Evolutionary conservation across 108 stramenopile genomes (phyloP), one percentile per base, ranked within the genome.

Genomic region (Schizochytrium sp.): DNA sequence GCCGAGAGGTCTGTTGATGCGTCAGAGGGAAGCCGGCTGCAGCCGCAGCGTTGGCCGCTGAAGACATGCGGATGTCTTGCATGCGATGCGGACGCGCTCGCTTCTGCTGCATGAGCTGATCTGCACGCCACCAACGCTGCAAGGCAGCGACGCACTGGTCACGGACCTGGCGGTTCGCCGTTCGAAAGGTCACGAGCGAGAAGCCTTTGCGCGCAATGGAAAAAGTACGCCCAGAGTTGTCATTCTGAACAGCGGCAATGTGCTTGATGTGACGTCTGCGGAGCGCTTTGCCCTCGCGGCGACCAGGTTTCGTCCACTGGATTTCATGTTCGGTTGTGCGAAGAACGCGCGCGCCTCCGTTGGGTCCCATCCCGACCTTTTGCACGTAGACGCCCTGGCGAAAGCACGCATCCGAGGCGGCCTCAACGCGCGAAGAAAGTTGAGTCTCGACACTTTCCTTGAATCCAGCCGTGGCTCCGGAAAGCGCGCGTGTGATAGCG

Each of bases 291-390:
- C n/a, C 51, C 6, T 83, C 76, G 45, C 76, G 45, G n/a, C 51
- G 45, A 23, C 76, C 76, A 34, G 76, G 76, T 34, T 23, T 10
- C n/a, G 16, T 53, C 76, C 76, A 83, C 18, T 83, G n/a, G 76
- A 83, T 12, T 45, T 53, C 48, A 34, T 83, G n/a, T 23, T 83
- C 48, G n/a, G 45, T 47, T 6, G 76, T 83, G n/a, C 76, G 76
- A 6, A 83, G 48, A 12, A 83, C 16, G 48, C 76, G 76, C n/a
- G 51, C 1, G 10, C 76, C 76, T 12, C 48, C 76, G 28, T 53
- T 53, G 23, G 76, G 51, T 6, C 76, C 76, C 76, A 83, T 83
- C 76, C 76, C 76, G 51, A 83, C 51, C 76, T 83, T 83, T 21
- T 83, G 76, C 45, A 83, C 19, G 51, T n/a, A 23, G 51, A 83